A percentile compares a stretch with the other conserved stretches of the same genome.
These are phyloP conservation scores for Stagonosporopsis chrysanthemi DNA, from an alignment of 2,329 filamentous ascomycete species.

Conservation along the genomic window DNA sequence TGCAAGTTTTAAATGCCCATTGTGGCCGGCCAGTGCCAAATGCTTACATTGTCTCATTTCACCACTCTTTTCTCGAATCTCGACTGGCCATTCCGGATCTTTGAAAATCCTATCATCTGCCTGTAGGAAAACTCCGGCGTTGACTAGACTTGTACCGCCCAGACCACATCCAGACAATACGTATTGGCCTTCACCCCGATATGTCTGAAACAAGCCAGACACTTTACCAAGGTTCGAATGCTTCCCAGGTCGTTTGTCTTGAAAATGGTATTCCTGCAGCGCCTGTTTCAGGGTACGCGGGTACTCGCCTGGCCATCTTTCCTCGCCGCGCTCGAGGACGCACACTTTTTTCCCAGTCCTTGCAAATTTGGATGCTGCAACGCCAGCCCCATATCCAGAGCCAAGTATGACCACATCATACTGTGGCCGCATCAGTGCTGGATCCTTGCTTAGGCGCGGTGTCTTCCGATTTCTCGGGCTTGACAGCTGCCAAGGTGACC, in stretches of 20 bases:
- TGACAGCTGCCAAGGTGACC: not conserved
- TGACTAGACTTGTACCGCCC: constrained; percentile 20
- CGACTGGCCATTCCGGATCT: constrained; percentile 65
- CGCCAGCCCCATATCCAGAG: constrained; percentile 72
- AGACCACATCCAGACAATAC: constrained; percentile 66
- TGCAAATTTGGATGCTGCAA: constrained; percentile 71
- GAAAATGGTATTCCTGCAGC: constrained; percentile 36
- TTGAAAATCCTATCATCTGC: constrained; percentile 63
- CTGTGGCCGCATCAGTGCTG: constrained; percentile 54
- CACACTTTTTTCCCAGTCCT: constrained; percentile 68
- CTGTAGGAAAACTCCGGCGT: constrained; percentile 58
- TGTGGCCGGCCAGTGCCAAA: not conserved
- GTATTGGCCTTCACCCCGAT: constrained; percentile 70
- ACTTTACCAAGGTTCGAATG: constrained; percentile 60
- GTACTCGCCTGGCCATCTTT: constrained; percentile 72
- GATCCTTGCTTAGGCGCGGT: constrained; percentile 3
- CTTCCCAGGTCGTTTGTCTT: constrained; percentile 22
- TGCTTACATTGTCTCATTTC: constrained; percentile 42
- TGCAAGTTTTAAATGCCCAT: not conserved
- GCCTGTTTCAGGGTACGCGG: constrained; percentile 59
- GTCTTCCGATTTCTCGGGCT: not conserved
- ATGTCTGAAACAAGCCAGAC: constrained; percentile 69
- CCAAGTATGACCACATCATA: constrained; percentile 75
- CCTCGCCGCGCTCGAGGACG: constrained; percentile 69
- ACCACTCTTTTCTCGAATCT: constrained; percentile 59